Evolutionary conservation across 2,329 filamentous ascomycete species (phyloP), one percentile per base, ranked within the genome.

Genomic region (Colletotrichum gigasporum): DNA sequence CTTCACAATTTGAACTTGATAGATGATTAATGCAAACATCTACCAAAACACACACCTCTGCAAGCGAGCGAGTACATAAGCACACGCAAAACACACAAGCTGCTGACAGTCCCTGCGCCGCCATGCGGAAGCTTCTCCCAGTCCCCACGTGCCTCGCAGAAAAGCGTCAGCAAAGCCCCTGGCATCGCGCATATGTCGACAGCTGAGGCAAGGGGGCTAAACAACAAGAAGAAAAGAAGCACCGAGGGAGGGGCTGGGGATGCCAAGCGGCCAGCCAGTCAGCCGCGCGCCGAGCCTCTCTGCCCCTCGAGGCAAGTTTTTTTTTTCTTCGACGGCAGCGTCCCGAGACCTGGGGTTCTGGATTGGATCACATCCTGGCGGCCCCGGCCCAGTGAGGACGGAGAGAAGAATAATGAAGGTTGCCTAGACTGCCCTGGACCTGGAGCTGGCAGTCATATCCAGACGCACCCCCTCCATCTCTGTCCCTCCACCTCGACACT

Each of bases 311-410:
- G 32, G 20, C 8, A 26, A 3, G 18, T 16, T 9, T 24, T 16
- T 39, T n/a, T n/a, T 9, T 34, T 51, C 35, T 59, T 63, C 32
- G 55, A 35, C 41, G 37, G 32, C 42, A 60, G 10, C 26, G 32
- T 53, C 47, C 61, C 55, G n/a, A 34, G 39, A 28, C 20, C 34
- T 35, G 47, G 47, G 55, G 24, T 45, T 48, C 26, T 58, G 55
- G 26, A 34, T 35, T 22, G 35, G 14, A n/a, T 37, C 44, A 24
- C 34, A 32, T 24, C 12, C 18, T 14, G 16, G 4, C 6, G 28
- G 18, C n/a, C n/a, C n/a, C n/a, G n/a, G n/a, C n/a, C n/a, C n/a
- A n/a, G n/a, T n/a, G n/a, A n/a, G n/a, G n/a, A n/a, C n/a, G n/a
- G n/a, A n/a, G n/a, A n/a, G n/a, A n/a, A n/a, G n/a, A n/a, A n/a